Evolutionary conservation across 2,329 filamentous ascomycete genomes (phyloP), one percentile per base, ranked within the genome.

Genomic region (Aureobasidium leucospermi): DNA sequence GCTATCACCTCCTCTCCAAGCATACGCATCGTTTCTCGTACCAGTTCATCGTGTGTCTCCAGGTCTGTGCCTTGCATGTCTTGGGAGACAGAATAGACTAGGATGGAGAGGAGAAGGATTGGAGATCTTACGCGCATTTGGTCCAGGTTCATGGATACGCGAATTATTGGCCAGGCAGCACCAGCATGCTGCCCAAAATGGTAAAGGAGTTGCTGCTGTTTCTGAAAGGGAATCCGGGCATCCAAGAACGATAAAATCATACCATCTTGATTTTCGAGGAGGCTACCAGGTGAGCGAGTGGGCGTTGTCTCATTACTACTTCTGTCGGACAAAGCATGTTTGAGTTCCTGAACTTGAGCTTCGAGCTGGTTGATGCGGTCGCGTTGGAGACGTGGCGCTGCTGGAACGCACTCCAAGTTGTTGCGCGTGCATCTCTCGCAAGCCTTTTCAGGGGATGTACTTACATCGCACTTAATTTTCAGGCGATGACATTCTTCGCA

Each of bases 391-490:
- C 66, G 66, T 4, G 67, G 66, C 2, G 60, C 56, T 4, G 67
- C 63, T 4, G 69, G 53, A 1, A 61, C 39, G 62, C 69, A 70
- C 19, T 67, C 62, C 52, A 69, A 67, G 39, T 62, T 60, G 15
- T 68, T 63, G 9, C 68, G 65, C 1, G 61, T 48, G 51, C 68
- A 70, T 56, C 68, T 58, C 39, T 67, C 64, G 42, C 69, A 70
- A 16, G 63, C 41, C 7, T 58, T 31, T 6, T 55, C 61, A 9
- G 59, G 60, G n/a, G 58, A 43, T 6, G 61, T 60, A 10, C 63
- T 64, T 10, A 68, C 48, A 46, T 66, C 62, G 48, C 67, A 69
- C 57, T 67, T 68, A 62, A 67, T 68, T 51, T 69, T 68, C 46
- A 67, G 63, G 15, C 58, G 58, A 41, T 66, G 65, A 49, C 66